Base-by-base conservation (phyloP, 2,329 filamentous ascomycete genomes). In the Diplodia intermedia region DNA sequence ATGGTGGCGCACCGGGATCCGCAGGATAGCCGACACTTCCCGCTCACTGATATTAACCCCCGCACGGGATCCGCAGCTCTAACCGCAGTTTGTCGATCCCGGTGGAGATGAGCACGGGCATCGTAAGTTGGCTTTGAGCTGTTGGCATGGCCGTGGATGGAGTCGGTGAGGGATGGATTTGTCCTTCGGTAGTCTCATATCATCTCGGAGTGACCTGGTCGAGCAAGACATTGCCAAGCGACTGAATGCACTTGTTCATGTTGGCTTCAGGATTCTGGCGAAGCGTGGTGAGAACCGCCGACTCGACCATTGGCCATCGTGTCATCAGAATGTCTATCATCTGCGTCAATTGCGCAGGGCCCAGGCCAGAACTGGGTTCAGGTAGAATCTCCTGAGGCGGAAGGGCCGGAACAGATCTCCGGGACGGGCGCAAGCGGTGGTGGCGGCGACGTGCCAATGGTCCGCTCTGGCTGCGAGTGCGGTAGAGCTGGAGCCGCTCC, bases 271-370 rank as follows among this genome's bases (percentile, higher is more conserved):
- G 65, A 11, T 67, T 60, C 9, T 67, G 50, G 5, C 50, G 65
- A n/a, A 67, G 53, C 18, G 33, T 40, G 11, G 40, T 29, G 11
- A 67, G 20, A 12, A 67, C 55, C 4, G 65, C 55, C 18, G 38
- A 43, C 53, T 67, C 65, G 3, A 67, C 65, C 43, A 29, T 60
- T 8, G 65, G 65, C 65, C 65, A 67, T n/a, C n/a, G 43, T 6
- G 54, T 67, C 65, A 67, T 67, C 15, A 67, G 55, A 38, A 67
- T 57, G 18, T 67, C 54, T 18, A 67, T 52, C 23, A 67, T 56
- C 43, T 67, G 26, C 65, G 50, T 60, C 11, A 67, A 31, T 20
- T 67, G 65, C 23, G 43, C 20, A 40, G 53, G 55, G 12, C 40
- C 50, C 54, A 67, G 7, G 18, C 40, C 53, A 50, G 43, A 63